Evolutionary conservation across 129 eudicot genomes (phyloP), one percentile per base, ranked within the genome.

Genomic region (Ambrosia trifida): DNA sequence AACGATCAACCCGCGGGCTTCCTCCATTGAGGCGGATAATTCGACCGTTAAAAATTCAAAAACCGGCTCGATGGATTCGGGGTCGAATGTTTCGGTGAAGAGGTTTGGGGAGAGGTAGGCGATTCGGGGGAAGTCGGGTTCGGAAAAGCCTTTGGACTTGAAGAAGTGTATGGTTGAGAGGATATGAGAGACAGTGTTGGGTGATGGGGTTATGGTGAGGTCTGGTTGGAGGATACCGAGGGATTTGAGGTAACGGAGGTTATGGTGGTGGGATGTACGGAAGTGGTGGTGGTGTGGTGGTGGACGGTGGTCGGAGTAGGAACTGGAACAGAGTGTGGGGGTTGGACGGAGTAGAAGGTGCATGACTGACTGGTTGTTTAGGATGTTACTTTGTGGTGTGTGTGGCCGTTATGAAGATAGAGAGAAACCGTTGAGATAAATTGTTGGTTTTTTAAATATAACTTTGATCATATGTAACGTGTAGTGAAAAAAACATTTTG

Each of bases 81-180:
- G 80, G 24, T 72, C 14, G 75, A 76, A 80, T 13, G 61, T 6
- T 16, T 82, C 73, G 6, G 85, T 33, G 83, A 85, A 82, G 69
- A 85, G 72, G 10, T 58, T 43, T 0, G 84, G 85, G 65, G 72
- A 82, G 67, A 72, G 74, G 11, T 32, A 79, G 28, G 85, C 81
- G 51, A 85, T 78, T 35, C 86, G 30, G 3, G 83, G 69, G 76
- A 87, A 76, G 60, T 87, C 76, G 12, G 77, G 68, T 5, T 84
- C 87, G 0, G 85, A 76, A 33, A 87, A 81, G 69, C 89, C 89
- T 53, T 70, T 79, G 67, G 93, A 79, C 76, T 87, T 87, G 58
- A 87, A 74, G 85, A 50, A 82, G 62, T 79, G 13, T 12, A 84
- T 67, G 35, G 84, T 75, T 60, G 81, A 65, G 69, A 87, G 83